phyloP scores from a whole-genome alignment of 2,329 filamentous ascomycete genomes.

The Colletotrichum orchidophilum region DNA sequence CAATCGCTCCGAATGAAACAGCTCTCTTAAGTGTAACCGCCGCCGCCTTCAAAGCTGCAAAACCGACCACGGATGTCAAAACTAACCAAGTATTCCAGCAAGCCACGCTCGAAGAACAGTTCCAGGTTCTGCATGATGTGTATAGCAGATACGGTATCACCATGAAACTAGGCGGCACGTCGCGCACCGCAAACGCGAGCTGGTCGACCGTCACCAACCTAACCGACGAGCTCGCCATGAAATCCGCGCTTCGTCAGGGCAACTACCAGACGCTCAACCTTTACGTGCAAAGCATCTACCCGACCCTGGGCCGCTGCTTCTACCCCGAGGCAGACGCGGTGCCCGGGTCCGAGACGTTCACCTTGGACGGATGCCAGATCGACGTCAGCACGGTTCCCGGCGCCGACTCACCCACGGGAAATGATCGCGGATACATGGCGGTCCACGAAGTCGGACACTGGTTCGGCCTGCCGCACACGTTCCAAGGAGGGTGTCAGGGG shows the following conservation, averaged over 20 bases:
- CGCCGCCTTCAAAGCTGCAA: neutral
- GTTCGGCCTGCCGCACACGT: slow-evolving; percentile 54
- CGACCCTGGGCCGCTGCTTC: slow-evolving; percentile 52
- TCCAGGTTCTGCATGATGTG: slow-evolving; percentile 38
- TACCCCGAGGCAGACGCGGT: slow-evolving; percentile 41
- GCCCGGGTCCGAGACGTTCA: slow-evolving; percentile 4
- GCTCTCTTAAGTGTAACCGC: neutral
- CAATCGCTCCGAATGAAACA: neutral
- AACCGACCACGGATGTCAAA: neutral
- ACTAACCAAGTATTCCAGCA: too few species aligned
- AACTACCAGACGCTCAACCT: slow-evolving; percentile 50
- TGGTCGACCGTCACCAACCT: slow-evolving; percentile 36
- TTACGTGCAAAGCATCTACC: slow-evolving; percentile 49
- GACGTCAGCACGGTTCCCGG: slow-evolving; percentile 32
- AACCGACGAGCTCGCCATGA: slow-evolving; percentile 48
- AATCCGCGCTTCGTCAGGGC: slow-evolving; percentile 49
- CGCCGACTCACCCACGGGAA: slow-evolving; percentile 1
- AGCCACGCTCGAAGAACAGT: slow-evolving; percentile 37
- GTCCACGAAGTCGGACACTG: slow-evolving; percentile 53
- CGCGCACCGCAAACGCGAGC: slow-evolving; percentile 42
- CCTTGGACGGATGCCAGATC: slow-evolving; percentile 37
- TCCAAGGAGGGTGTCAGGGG: slow-evolving; percentile 43
- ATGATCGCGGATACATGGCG: slow-evolving; percentile 35
- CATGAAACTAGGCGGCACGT: slow-evolving; percentile 41
- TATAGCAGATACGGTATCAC: slow-evolving; percentile 40